A percentile compares a stretch with the other conserved stretches of the same genome.
phyloP scores from a whole-genome alignment of 1,139 yeast species.

The Taiozyma sp. region DNA sequence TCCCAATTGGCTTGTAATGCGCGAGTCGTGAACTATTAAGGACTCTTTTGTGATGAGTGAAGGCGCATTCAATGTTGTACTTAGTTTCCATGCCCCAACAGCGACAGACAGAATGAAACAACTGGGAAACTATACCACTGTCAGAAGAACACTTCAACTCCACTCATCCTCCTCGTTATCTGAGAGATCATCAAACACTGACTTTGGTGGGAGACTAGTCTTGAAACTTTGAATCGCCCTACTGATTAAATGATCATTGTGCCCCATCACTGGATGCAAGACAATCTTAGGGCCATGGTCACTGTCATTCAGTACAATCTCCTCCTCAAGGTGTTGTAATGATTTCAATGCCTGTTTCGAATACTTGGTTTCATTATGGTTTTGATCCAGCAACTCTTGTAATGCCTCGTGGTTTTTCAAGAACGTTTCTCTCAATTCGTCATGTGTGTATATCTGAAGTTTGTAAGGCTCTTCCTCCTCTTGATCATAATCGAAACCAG shows the following conservation, averaged over 20 bases:
- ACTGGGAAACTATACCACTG: no score
- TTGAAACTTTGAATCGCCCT: slow-evolving; percentile 19
- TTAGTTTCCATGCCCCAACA: no score
- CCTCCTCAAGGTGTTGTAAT: slow-evolving; percentile 11
- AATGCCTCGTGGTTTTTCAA: slow-evolving; percentile 14
- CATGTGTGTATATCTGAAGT: slow-evolving; percentile 21
- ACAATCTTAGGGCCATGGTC: slow-evolving; percentile 18
- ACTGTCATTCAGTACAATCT: slow-evolving; percentile 19
- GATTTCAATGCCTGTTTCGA: slow-evolving; percentile 2
- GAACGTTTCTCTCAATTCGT: slow-evolving; percentile 19
- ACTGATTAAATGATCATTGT: slow-evolving; percentile 21
- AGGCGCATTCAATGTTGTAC: no score
- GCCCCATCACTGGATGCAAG: slow-evolving; percentile 20
- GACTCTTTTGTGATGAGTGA: no score
- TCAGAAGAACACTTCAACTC: background rate
- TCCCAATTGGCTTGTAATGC: no score
- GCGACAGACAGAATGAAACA: background rate
- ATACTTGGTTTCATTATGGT: slow-evolving; percentile 9
- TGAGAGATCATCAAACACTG: slow-evolving; percentile 28
- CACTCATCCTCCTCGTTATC: slow-evolving; percentile 11
- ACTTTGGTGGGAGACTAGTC: slow-evolving; percentile 29
- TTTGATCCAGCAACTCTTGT: slow-evolving; percentile 9
- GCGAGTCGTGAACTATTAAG: no score
- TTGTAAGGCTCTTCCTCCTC: slow-evolving; percentile 32
- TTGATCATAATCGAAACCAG: slow-evolving; percentile 31